Evolutionary conservation across 768 basidiomycete genomes (phyloP).

Genomic region (Pulveroboletus sp.): DNA sequence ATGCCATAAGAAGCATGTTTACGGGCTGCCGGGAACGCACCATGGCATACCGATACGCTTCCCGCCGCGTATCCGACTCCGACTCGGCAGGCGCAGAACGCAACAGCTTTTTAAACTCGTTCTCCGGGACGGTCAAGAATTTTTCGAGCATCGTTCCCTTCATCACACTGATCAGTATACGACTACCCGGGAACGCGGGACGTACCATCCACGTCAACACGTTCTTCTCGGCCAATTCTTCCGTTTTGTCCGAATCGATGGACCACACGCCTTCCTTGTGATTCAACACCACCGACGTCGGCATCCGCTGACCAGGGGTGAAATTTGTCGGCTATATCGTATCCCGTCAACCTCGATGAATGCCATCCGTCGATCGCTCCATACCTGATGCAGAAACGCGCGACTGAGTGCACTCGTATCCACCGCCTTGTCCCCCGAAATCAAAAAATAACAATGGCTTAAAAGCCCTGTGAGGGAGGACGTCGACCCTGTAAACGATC

Average conservation of each 20-base stretch:
- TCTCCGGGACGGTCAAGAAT: slow-evolving; percentile 66
- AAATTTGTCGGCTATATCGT: slow-evolving; percentile 53
- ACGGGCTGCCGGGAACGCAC: slow-evolving; percentile 36
- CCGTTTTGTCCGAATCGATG: slow-evolving; percentile 53
- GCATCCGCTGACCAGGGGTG: slow-evolving; percentile 76
- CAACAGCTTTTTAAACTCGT: slow-evolving; percentile 59
- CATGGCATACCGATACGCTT: slow-evolving; percentile 86
- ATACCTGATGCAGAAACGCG: slow-evolving; percentile 62
- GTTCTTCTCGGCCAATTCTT: slow-evolving; percentile 53
- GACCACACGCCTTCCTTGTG: slow-evolving; percentile 66
- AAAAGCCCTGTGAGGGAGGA: slow-evolving; percentile 85
- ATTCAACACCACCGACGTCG: slow-evolving; percentile 65
- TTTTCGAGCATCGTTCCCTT: slow-evolving; percentile 91
- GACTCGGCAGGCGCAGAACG: slow-evolving; percentile 35
- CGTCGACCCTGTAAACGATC: slow-evolving; percentile 80
- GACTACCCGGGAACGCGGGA: neutral
- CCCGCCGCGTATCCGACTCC: slow-evolving; percentile 40
- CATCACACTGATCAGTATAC: neutral
- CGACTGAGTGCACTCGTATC: slow-evolving; percentile 60
- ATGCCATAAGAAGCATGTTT: neutral
- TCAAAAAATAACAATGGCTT: slow-evolving; percentile 82
- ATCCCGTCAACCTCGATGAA: too few relatives aligned
- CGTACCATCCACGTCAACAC: slow-evolving; percentile 75
- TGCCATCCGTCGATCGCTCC: too few relatives aligned
- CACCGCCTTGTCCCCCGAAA: slow-evolving; percentile 69